Evolutionary conservation across 352 stramenopile genomes (phyloP).

Genomic region (Saprolegnia diclina): DNA sequence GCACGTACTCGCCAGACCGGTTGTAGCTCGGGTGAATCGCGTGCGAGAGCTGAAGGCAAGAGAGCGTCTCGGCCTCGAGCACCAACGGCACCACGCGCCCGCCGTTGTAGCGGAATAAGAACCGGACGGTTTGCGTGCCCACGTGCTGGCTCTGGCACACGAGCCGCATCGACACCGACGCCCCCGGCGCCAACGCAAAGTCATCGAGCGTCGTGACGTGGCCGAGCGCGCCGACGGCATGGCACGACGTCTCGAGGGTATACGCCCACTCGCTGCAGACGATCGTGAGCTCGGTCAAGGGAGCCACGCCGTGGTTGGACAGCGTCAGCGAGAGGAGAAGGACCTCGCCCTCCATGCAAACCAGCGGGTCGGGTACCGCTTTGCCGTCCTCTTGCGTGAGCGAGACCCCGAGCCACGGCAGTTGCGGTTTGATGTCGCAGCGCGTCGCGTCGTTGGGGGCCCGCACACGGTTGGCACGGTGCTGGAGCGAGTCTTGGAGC

Average conservation of each 20-base stretch:
- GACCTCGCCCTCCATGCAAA: slow-evolving; percentile 43
- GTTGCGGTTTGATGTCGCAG: slow-evolving; percentile 58
- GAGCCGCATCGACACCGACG: slow-evolving; percentile 44
- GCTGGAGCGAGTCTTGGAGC: slow-evolving; percentile 68
- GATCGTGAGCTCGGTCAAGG: slow-evolving; percentile 50
- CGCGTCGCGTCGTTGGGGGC: slow-evolving; percentile 72
- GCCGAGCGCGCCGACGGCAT: slow-evolving; percentile 58
- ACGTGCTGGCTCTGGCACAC: slow-evolving; percentile 41
- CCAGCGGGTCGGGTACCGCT: slow-evolving; percentile 33
- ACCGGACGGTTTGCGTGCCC: slow-evolving; percentile 42
- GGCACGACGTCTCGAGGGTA: slow-evolving; percentile 40
- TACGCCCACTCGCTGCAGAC: slow-evolving; percentile 59
- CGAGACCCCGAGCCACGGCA: slow-evolving; percentile 79
- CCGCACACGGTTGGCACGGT: slow-evolving; percentile 63
- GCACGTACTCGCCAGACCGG: slow-evolving; percentile 58
- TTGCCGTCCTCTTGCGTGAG: slow-evolving; percentile 35
- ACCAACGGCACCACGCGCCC: slow-evolving; percentile 49
- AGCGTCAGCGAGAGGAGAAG: slow-evolving; percentile 49
- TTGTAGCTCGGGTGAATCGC: slow-evolving; percentile 62
- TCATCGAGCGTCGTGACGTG: slow-evolving; percentile 55
- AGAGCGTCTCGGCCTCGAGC: slow-evolving; percentile 51
- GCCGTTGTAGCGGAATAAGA: slow-evolving; percentile 68
- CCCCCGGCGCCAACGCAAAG: slow-evolving; percentile 45
- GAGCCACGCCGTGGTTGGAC: slow-evolving; percentile 48
- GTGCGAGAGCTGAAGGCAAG: slow-evolving; percentile 58